A percentile compares a stretch with the other conserved stretches of the same genome.
Evolutionary conservation across 1,284 basidiomycete genomes (phyloP).

Genomic region (Rhodotorula sp.): DNA sequence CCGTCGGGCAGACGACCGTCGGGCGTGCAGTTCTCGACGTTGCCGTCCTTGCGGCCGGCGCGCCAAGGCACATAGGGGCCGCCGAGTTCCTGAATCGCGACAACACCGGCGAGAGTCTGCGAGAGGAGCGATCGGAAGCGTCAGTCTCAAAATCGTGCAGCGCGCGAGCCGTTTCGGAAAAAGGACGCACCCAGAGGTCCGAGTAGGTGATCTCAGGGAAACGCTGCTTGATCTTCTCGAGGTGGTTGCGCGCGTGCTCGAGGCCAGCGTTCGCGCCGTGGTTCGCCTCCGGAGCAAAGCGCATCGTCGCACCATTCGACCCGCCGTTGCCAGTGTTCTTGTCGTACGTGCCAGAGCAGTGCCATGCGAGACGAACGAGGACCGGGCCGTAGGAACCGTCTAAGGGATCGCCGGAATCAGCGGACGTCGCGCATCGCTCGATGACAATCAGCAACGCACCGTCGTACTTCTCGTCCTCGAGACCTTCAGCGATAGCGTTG

Average conservation of each 20-base stretch:
- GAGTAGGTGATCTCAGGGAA: slow-evolving; percentile 44
- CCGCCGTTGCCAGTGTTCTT: slow-evolving; percentile 39
- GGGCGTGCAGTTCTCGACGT: slow-evolving; percentile 48
- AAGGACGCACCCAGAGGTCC: slow-evolving; percentile 29
- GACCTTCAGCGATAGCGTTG: slow-evolving; percentile 76
- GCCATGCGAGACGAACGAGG: slow-evolving; percentile 85
- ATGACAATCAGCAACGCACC: slow-evolving; percentile 56
- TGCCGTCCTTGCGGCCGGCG: slow-evolving; percentile 51
- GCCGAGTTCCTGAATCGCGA: slow-evolving; percentile 51
- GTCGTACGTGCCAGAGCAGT: slow-evolving; percentile 77
- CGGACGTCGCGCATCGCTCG: too few species aligned
- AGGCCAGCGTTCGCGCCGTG: slow-evolving; percentile 45
- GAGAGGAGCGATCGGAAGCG: fast-evolving
- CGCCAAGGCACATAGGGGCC: slow-evolving; percentile 49
- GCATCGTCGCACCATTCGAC: slow-evolving; percentile 39
- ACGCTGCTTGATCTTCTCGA: slow-evolving; percentile 43
- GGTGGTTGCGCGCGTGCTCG: slow-evolving; percentile 38
- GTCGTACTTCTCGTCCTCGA: slow-evolving; percentile 69
- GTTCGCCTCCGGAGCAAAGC: slow-evolving; percentile 45
- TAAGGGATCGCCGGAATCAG: slow-evolving; percentile 47
- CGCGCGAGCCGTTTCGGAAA: too few species aligned
- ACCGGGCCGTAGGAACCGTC: slow-evolving; percentile 91
- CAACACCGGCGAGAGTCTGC: slow-evolving; percentile 53
- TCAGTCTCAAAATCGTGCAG: neutral
- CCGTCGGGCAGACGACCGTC: slow-evolving; percentile 53